Evolutionary conservation across 2,329 filamentous ascomycete species (phyloP).

Genomic region (Phialophora expanda): DNA sequence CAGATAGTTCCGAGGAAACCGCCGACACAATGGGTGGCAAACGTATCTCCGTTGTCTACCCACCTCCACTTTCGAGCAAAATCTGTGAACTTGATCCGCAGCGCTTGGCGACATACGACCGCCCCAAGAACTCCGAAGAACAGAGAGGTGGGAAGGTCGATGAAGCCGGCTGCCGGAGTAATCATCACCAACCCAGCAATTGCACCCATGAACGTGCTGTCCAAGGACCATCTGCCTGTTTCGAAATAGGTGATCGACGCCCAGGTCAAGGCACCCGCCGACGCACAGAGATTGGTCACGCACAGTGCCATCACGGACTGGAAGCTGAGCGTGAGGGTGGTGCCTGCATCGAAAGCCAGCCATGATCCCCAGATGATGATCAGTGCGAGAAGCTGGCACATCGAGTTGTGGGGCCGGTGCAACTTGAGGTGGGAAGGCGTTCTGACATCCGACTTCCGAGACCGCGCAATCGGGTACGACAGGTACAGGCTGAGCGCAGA

Average conservation of each 20-base stretch:
- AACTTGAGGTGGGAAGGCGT: constrained; percentile 54
- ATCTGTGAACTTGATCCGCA: constrained; percentile 60
- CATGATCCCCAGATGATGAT: constrained; percentile 60
- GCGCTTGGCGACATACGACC: constrained; percentile 56
- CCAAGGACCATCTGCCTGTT: constrained; percentile 54
- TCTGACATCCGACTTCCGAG: constrained; percentile 50
- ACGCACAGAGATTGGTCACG: constrained; percentile 57
- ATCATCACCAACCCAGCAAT: constrained; percentile 61
- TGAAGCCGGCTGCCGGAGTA: constrained; percentile 57
- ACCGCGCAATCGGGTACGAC: constrained; percentile 57
- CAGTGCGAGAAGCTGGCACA: constrained; percentile 55
- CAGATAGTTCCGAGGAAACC: constrained; percentile 58
- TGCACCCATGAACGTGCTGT: constrained; percentile 59
- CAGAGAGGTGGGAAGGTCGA: constrained; percentile 57
- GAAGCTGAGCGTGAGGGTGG: constrained; percentile 56
- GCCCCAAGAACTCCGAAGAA: constrained; percentile 57
- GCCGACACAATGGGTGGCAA: constrained; percentile 61
- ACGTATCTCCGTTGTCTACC: constrained; percentile 63
- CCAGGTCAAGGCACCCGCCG: constrained; percentile 56
- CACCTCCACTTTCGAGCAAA: constrained; percentile 55
- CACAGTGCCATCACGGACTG: constrained; percentile 58
- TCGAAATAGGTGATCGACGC: constrained; percentile 53
- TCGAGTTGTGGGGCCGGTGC: constrained; percentile 56
- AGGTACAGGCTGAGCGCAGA: constrained; percentile 54
- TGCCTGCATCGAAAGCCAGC: constrained; percentile 59